Evolutionary conservation across 2,329 filamentous ascomycete genomes (phyloP), one percentile per base, ranked within the genome.

Genomic region (Fusarium sororula): DNA sequence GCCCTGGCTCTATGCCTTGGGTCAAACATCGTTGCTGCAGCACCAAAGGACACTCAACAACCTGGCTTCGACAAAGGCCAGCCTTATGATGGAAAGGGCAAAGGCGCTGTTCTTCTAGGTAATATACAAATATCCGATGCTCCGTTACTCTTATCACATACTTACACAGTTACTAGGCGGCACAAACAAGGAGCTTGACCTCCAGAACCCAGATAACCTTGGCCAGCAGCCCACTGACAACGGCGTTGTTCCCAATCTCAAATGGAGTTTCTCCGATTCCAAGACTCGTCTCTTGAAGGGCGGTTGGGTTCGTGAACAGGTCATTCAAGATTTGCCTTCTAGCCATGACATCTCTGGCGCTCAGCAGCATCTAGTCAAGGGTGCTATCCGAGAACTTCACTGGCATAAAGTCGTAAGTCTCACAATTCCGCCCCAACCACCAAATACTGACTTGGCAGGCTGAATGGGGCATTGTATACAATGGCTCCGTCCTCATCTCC

Each of bases 181-280:
- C 35, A 93, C 91, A 28, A 91, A 93, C 77, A 83, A 86, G 55
- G 82, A 85, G 57, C 80, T 92, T 30, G 91, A 93, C 75, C 80
- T 89, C 5, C 85, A 90, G 70, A 92, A 92, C 75, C 91, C 90
- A 0, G 88, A 90, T 70, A 90, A 90, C 75, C 85, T 93, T 2
- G 90, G 89, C 20, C 85, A 85, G 53, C 87, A 92, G 74, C 83
- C 85, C 22, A 92, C 91, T 4, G 91, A 93, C 77, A 86, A 84
- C 54, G 91, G 91, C 22, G 82, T 87, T 17, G 90, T 93, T 2
- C 88, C 89, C 0, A 93, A 93, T 77, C 83, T 92, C 74, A 93
- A 92, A 79, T 89, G 91, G 91, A 88, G 89, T 60, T 93, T 93
- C 81, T 92, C 90, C 1, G 89, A 92, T 79, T 92, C 90, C 30